A percentile compares a stretch with the other conserved stretches of the same genome.
These are phyloP conservation scores for Incumbomyces delicatus DNA, from an alignment of 2,329 filamentous ascomycete species.

Conservation along the genomic window DNA sequence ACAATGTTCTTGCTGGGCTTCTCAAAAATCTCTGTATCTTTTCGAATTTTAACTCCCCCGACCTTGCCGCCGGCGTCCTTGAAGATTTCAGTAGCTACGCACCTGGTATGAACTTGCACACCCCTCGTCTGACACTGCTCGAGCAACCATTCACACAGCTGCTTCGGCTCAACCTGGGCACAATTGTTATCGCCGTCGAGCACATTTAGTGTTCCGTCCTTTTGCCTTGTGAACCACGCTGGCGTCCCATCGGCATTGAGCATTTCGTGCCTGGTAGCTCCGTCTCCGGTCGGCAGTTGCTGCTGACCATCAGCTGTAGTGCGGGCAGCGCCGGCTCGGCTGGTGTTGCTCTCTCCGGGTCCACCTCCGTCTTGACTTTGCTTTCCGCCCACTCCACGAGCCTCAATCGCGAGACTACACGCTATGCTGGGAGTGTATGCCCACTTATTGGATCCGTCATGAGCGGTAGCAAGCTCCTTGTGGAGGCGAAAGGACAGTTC, in stretches of 20 bases:
- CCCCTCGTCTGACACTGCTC: constrained; percentile 47
- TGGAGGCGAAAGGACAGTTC: constrained; percentile 62
- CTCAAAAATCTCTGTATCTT: constrained; percentile 18
- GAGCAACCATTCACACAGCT: constrained; percentile 57
- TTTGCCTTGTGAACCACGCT: constrained; percentile 48
- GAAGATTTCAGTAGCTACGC: constrained; percentile 44
- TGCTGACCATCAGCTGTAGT: neutral
- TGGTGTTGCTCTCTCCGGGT: constrained; percentile 29
- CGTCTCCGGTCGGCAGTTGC: neutral
- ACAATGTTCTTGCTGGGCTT: constrained; percentile 40
- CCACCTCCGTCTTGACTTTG: constrained; percentile 28
- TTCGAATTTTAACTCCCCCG: constrained; percentile 23
- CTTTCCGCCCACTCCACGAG: constrained; percentile 24
- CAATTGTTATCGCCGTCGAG: constrained; percentile 50
- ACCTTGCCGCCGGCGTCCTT: constrained; percentile 41
- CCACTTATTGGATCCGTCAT: constrained; percentile 50
- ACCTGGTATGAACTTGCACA: constrained; percentile 57
- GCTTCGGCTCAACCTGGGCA: constrained; percentile 59
- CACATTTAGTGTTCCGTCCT: constrained; percentile 49
- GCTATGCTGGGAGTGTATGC: constrained; percentile 51
- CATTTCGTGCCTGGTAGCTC: constrained; percentile 18
- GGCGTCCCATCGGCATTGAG: constrained; percentile 35
- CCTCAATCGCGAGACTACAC: constrained; percentile 41
- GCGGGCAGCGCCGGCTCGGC: constrained; percentile 45
- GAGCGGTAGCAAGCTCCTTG: constrained; percentile 48